Conservation (phyloP, 345 rosid genomes). For the Rhodamnia rubescens region DNA sequence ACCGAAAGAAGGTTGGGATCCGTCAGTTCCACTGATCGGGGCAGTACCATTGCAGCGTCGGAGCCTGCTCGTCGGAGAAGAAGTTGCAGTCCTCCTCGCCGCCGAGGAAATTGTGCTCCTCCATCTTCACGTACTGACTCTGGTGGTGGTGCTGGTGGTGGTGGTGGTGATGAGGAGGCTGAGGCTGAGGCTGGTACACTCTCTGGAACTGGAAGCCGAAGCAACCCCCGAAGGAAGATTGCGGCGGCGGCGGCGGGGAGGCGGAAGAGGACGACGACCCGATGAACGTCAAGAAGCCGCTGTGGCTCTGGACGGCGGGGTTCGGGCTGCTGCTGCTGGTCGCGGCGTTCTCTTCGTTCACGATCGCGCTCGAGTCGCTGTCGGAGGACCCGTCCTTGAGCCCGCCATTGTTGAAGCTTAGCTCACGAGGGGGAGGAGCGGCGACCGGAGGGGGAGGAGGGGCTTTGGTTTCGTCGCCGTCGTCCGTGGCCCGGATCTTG, state of each 20-base stretch:
- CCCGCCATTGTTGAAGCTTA: slow-evolving; percentile 1
- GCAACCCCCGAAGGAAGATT: slow-evolving; percentile 17
- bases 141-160: background rate
- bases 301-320: background rate
- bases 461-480: slow-evolving; percentile 6
- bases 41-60: slow-evolving; percentile 72
- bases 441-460: slow-evolving; percentile 6
- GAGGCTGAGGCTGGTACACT: background rate
- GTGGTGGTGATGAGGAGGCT: slow-evolving; percentile 13
- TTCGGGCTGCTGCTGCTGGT: slow-evolving; percentile 46
- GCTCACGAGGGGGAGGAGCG: background rate
- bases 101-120: slow-evolving; percentile 65
- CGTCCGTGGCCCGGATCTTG: background rate
- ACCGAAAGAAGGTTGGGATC: background rate
- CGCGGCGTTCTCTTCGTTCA: slow-evolving; percentile 47
- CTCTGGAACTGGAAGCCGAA: slow-evolving; percentile 16
- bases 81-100: slow-evolving; percentile 72
- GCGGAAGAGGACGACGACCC: slow-evolving; percentile 1
- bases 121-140: slow-evolving; percentile 65
- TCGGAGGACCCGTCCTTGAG: slow-evolving; percentile 74
- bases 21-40: slow-evolving; percentile 45
- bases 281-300: background rate
- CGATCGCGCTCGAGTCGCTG: slow-evolving; percentile 78
- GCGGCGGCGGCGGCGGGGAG: background rate
- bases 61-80: slow-evolving; percentile 85